Evolutionary conservation across 805 yeast species (phyloP), one percentile per base, ranked within the genome.

Genomic region (Huiozyma sinensis): DNA sequence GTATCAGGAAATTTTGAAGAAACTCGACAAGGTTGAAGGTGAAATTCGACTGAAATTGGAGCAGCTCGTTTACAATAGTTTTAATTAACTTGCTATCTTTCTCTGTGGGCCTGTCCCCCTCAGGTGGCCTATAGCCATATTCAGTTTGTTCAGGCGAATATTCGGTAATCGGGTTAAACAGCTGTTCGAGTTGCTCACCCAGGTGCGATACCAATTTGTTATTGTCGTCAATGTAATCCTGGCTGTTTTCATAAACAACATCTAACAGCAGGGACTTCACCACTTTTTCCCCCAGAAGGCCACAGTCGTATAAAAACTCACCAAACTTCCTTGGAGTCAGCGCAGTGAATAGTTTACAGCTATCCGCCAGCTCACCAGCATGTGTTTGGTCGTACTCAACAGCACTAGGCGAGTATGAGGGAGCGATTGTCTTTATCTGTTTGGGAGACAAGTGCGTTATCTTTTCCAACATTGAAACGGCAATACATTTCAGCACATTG

Each of bases 71-170:
- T 42, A 85, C 71, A 3, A 87, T 73, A 0, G 81, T 68, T 31
- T 63, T 67, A 1, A 79, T 61, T 10, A 75, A 63, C n/a, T 56
- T 59, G 11, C 67, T 65, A 45, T 69, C 70, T 42, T 56, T 44
- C 40, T 49, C 50, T 0, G 50, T 40, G 27, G 52, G 32, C 5
- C 31, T 28, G 28, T 50, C 49, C 32, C 30, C 33, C 1, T 55
- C 57, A 2, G 94, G 95, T 0, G 86, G 77, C 41, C 62, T 69
- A 57, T 90, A 89, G 2, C 75, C 69, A 46, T 73, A 69, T 48
- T 83, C 90, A 34, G 95, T 77, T 30, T 81, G 77, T 61, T 90
- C 96, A 0, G 97, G 97, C 0, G 94, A 84, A 59, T 90, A 90
- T 61, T 89, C 97, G 5, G 85, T 72, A 44, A 88, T 64, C 0